Evolutionary conservation across 345 rosid species (phyloP), one percentile per base, ranked within the genome.

Genomic region (Brassica incana): DNA sequence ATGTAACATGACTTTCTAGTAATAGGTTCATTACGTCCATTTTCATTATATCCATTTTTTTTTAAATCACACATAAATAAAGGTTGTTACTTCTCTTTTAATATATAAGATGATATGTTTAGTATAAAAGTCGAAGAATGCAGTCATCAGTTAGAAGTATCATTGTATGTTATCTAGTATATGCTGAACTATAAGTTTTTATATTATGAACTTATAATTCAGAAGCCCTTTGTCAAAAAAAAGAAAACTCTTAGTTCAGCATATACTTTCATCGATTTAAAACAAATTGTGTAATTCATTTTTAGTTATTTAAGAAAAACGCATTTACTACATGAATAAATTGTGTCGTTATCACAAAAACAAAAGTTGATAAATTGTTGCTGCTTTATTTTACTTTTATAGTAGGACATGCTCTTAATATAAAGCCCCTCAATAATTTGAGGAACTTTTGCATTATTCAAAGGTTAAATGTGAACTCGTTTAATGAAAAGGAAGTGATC

Each of bases 401-500:
- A 18, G 67, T 27, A 72, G 50, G 66, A 40, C 33, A 56, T 71
- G 66, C 0, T 56, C 48, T 72, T 9, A 59, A 36, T 36, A 71
- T 29, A 15, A 71, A 36, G 67, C 32, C 20, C 59, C 43, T 29
- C 67, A 72, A 78, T 72, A 65, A 56, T 71, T 11, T 11, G 5
- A 62, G 58, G 67, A 20, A 11, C 67, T 65, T 56, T 58, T 78
- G 29, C 72, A 78, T 71, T 78, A 71, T 54, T 78, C 76, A 64
- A 65, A 35, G 3, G 60, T 45, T 71, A 65, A 71, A 65, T 78
- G 81, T 78, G 81, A 78, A 56, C 48, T 48, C 56, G 48, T 69
- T 69, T 30, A 62, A 52, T 69, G 64, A 48, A 61, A 77, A 69
- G 16, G 1, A 35, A 23, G 71, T 65, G 66, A 71, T 71, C 50